These are phyloP conservation scores for Hamamelis virginiana DNA, from an alignment of 164 flowering plant genomes.

Conservation along the genomic window DNA sequence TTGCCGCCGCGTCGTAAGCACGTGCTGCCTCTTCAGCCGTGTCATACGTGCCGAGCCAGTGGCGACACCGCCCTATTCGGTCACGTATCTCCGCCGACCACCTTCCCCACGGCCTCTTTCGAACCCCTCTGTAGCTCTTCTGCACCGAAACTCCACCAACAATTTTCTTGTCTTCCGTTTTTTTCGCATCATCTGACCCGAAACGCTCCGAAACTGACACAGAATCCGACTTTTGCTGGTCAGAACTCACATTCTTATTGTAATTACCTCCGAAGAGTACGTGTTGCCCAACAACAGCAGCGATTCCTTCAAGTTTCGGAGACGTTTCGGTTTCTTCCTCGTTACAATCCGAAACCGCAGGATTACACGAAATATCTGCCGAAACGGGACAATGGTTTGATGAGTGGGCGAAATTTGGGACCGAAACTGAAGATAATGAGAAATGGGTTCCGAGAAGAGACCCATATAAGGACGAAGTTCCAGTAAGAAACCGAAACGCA, in stretches of 20 bases:
- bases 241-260: not conserved
- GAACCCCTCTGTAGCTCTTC: constrained; percentile 68
- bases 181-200: not conserved
- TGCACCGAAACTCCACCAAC: constrained; percentile 16
- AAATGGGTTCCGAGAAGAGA: constrained; percentile 7
- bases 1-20: constrained; percentile 89
- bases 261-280: constrained; percentile 49
- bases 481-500: constrained; percentile 7
- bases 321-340: not conserved
- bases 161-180: not conserved
- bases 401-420: not conserved
- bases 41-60: constrained; percentile 94
- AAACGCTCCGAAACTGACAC: not conserved
- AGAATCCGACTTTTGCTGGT: not conserved
- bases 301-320: constrained; percentile 72
- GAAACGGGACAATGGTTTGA: not conserved
- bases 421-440: constrained; percentile 3
- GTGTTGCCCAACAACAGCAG: constrained; percentile 70
- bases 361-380: not conserved
- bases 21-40: constrained; percentile 93
- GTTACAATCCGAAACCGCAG: not conserved
- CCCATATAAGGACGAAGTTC: not conserved
- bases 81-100: constrained; percentile 95
- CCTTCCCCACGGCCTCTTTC: constrained; percentile 95
- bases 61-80: constrained; percentile 82